Base-by-base conservation (phyloP, 2,329 filamentous ascomycete genomes). In the Rhinocladiella similis region DNA sequence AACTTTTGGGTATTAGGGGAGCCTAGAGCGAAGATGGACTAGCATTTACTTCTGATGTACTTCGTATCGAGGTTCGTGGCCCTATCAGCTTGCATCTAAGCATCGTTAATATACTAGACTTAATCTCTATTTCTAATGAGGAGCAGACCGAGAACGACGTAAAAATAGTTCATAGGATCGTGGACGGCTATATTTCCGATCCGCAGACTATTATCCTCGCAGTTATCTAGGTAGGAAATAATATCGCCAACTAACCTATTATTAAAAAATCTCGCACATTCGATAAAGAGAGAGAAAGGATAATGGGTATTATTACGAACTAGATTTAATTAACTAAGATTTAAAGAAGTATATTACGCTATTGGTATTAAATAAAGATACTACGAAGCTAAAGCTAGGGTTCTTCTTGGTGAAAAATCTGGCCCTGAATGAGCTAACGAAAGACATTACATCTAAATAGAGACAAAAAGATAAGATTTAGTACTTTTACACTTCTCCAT, bases 51-150 rank as follows among this genome's bases (percentile, higher is more conserved):
- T 59, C 78, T 70, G 69, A 81, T 74, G 41, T 57, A 5, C 50
- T 60, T 19, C 27, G 48, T n/a, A 33, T 60, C 14, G 63, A 66
- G 25, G 66, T 70, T 18, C 63, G 59, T 27, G 71, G 69, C 2
- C 70, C 69, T 4, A 63, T 69, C 29, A 56, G 67, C 5, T 69
- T 72, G 1, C 76, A 77, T 1, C 67, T 84, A 12, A 83, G 76
- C 0, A 68, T 84, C 0, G 80, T 84, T 13, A 81, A 84, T 57
- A 72, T 84, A 5, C 81, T 81, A 0, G 80, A 80, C 1, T 68
- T 86, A 4, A 80, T 83, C 53, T 73, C 77, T 29, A 73, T 73
- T 0, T 69, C 75, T 18, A 79, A 49, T 33, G 33, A 54, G 18
- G 33, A 76, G 1, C 78, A 83, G 62, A 75, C 75, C 0, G 69